Conservation (phyloP, 2,329 filamentous ascomycete species). For the Fusarium sp. region DNA sequence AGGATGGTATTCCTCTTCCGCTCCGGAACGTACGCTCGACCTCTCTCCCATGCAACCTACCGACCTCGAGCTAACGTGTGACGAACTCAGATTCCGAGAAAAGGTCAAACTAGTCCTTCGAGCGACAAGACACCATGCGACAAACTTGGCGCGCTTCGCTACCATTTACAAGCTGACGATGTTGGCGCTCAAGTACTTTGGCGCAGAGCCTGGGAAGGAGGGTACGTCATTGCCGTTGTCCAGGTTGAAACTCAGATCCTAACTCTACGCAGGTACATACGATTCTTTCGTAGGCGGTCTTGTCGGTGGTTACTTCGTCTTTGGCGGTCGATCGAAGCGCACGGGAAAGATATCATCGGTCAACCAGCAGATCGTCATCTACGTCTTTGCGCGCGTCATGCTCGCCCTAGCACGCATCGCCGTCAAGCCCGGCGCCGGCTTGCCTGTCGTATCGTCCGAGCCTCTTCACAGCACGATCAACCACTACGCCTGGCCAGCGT, state of each 20-base stretch:
- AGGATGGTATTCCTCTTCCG: conserved; percentile 98
- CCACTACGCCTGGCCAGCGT: conserved; percentile 88
- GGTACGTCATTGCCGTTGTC: conserved; percentile 51
- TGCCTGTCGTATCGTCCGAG: conserved; percentile 63
- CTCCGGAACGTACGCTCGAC: conserved; percentile 76
- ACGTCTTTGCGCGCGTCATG: conserved; percentile 92
- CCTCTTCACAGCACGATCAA: conserved; percentile 62
- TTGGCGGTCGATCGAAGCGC: conserved; percentile 74
- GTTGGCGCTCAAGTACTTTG: conserved; percentile 75
- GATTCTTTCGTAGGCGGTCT: conserved; percentile 90
- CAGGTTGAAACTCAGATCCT: background rate
- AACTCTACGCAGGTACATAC: conserved; percentile 65
- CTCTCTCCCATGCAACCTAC: conserved; percentile 1
- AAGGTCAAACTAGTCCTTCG: conserved; percentile 82
- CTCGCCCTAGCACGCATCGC: conserved; percentile 86
- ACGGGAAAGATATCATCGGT: conserved; percentile 78
- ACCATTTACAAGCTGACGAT: conserved; percentile 88
- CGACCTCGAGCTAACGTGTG: conserved; percentile 30
- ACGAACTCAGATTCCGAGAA: conserved; percentile 68
- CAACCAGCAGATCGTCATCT: conserved; percentile 97
- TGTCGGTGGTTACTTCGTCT: conserved; percentile 91
- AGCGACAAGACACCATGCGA: conserved; percentile 89
- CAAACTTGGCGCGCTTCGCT: conserved; percentile 91
- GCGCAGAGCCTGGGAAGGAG: conserved; percentile 69
- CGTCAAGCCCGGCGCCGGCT: conserved; percentile 70